Conservation (phyloP, 495 filamentous ascomycete genomes). For the Ascobolus immersus region DNA sequence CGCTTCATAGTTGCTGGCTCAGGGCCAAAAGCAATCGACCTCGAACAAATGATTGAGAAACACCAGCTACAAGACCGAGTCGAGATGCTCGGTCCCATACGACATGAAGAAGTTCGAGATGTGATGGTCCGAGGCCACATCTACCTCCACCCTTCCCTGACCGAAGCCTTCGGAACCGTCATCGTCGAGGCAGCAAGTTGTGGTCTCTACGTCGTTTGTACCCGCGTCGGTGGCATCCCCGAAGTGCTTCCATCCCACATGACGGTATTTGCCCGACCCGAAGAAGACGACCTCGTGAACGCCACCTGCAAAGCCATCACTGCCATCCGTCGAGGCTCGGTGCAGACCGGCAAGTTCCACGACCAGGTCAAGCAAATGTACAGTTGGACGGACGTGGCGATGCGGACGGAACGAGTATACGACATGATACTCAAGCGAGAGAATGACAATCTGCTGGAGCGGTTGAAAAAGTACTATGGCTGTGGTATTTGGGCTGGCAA, state of each 20-base stretch:
- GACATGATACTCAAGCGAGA: constrained; percentile 40
- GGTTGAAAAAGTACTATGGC: constrained; percentile 89
- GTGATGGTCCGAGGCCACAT: constrained; percentile 98
- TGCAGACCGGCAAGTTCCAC: constrained; percentile 82
- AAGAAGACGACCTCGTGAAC: constrained; percentile 68
- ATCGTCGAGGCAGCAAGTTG: constrained; percentile 92
- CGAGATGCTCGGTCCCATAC: constrained; percentile 67
- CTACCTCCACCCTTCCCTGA: constrained; percentile 81
- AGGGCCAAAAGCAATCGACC: constrained; percentile 85
- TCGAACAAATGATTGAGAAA: constrained; percentile 92
- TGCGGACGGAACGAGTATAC: constrained; percentile 82
- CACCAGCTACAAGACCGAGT: constrained; percentile 88
- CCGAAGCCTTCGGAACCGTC: constrained; percentile 91
- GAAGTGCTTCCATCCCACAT: constrained; percentile 84
- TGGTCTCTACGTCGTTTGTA: constrained; percentile 87
- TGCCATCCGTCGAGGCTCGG: constrained; percentile 49
- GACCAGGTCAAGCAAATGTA: constrained; percentile 96
- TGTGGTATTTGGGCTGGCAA: constrained; percentile 99
- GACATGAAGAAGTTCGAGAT: constrained; percentile 88
- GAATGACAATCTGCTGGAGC: constrained; percentile 51
- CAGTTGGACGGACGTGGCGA: constrained; percentile 83
- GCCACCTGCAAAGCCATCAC: constrained; percentile 65
- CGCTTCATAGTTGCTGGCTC: constrained; percentile 92
- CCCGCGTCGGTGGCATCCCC: constrained; percentile 84
- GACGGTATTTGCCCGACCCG: constrained; percentile 79